A percentile compares a stretch with the other conserved stretches of the same genome.
These are phyloP conservation scores for Symbiodinium pilosum DNA, from an alignment of 73 alveolate species.

Conservation along the genomic window DNA sequence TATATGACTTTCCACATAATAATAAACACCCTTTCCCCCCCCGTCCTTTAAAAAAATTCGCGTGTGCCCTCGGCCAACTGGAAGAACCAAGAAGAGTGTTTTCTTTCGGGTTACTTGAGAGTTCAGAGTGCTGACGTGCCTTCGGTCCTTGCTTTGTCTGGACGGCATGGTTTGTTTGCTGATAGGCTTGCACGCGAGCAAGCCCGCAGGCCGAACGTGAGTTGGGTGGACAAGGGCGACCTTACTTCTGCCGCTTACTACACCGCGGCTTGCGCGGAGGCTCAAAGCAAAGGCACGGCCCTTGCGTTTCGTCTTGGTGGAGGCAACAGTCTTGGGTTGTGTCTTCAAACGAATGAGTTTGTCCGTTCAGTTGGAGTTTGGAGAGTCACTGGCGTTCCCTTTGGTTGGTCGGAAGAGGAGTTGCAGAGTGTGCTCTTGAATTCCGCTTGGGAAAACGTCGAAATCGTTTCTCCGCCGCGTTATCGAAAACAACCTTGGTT, in stretches of 20 bases:
- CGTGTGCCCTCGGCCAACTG: too few species aligned
- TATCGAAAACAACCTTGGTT: constrained; percentile 18
- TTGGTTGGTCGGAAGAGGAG: background rate
- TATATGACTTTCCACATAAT: too few species aligned
- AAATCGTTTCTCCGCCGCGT: background rate
- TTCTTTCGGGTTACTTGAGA: too few species aligned
- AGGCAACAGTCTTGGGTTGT: background rate
- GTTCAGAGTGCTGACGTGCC: too few species aligned
- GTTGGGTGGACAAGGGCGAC: background rate
- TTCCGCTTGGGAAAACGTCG: background rate
- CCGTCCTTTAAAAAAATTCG: too few species aligned
- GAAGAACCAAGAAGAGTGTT: too few species aligned
- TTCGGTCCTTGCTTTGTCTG: too few species aligned
- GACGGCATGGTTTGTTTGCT: too few species aligned
- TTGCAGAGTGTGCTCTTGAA: background rate
- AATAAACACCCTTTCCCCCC: too few species aligned
- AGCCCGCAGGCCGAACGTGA: too few species aligned
- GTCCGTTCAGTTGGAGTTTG: background rate
- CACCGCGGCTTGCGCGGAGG: background rate
- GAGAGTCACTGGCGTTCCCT: constrained; percentile 11
- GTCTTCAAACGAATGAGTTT: background rate
- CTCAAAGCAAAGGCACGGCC: background rate
- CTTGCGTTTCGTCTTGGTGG: constrained; percentile 21
- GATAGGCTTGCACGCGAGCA: too few species aligned
- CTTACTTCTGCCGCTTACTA: background rate